phyloP scores from a whole-genome alignment of 805 yeast genomes.

The Ogataea methanolica region DNA sequence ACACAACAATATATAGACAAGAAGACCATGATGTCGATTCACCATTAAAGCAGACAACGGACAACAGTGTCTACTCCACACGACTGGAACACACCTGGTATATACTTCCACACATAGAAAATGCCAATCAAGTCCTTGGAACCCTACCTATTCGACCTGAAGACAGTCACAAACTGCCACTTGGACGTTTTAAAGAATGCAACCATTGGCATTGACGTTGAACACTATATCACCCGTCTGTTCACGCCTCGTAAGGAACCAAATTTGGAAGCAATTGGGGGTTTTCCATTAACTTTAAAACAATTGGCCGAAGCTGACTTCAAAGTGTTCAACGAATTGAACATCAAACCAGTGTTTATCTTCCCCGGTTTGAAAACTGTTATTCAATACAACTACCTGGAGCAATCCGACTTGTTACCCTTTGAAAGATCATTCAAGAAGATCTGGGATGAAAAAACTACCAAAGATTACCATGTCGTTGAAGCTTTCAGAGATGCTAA shows the following conservation, averaged over 20 bases:
- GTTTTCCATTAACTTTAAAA: slow-evolving; percentile 63
- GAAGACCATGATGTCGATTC: too few relatives aligned
- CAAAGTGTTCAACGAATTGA: slow-evolving; percentile 50
- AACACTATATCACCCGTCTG: slow-evolving; percentile 65
- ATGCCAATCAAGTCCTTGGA: slow-evolving; percentile 53
- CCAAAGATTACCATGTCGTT: slow-evolving; percentile 21
- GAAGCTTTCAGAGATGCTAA: slow-evolving; percentile 51
- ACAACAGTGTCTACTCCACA: too few relatives aligned
- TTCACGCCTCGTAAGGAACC: slow-evolving; percentile 63
- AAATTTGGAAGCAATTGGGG: slow-evolving; percentile 72
- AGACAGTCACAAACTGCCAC: slow-evolving; percentile 52
- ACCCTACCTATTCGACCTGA: slow-evolving; percentile 62
- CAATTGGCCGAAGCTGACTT: slow-evolving; percentile 58
- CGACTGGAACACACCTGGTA: too few relatives aligned
- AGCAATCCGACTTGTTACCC: slow-evolving; percentile 25
- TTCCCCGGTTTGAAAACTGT: slow-evolving; percentile 60
- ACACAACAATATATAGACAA: too few relatives aligned
- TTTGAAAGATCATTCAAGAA: slow-evolving; percentile 40
- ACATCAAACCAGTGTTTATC: slow-evolving; percentile 76
- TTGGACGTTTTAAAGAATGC: slow-evolving; percentile 62
- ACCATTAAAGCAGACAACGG: too few relatives aligned
- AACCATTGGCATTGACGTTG: slow-evolving; percentile 78
- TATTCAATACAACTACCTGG: slow-evolving; percentile 24
- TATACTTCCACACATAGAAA: neutral
- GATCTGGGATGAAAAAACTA: slow-evolving; percentile 39